Conservation (phyloP, 1,284 basidiomycete species). For the Ceratobasidium sp. region DNA sequence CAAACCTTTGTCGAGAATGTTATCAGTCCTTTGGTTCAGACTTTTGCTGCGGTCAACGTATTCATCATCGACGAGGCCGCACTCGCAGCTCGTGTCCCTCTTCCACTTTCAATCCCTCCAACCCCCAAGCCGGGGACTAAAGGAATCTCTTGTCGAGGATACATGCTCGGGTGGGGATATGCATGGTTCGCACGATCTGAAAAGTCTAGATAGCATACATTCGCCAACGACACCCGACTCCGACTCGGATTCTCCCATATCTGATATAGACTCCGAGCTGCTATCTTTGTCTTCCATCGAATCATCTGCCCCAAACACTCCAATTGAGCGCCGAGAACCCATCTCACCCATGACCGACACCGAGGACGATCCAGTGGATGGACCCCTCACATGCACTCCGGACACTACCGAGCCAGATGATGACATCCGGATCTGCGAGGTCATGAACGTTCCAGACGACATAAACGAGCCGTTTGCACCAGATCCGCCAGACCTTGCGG, state of each 20-base stretch:
- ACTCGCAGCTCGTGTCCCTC: neutral
- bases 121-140: neutral
- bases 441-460: slow-evolving; percentile 10
- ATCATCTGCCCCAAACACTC: slow-evolving; percentile 7
- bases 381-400: neutral
- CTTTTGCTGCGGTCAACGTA: neutral
- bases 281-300: neutral
- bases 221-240: neutral
- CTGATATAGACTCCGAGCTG: too few relatives aligned
- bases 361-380: neutral
- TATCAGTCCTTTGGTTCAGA: neutral
- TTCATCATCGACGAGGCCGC: neutral
- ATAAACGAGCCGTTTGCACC: neutral
- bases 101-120: slow-evolving; percentile 3
- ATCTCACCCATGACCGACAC: neutral
- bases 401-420: neutral
- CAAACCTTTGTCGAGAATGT: neutral
- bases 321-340: slow-evolving; percentile 11
- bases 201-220: neutral
- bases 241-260: neutral
- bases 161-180: neutral
- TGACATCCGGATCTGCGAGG: neutral
- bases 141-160: neutral
- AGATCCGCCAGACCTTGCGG: slow-evolving; percentile 8
- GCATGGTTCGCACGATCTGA: neutral